Base-by-base conservation (phyloP, 176 grass and related monocot species). In the Musa itinerans region DNA sequence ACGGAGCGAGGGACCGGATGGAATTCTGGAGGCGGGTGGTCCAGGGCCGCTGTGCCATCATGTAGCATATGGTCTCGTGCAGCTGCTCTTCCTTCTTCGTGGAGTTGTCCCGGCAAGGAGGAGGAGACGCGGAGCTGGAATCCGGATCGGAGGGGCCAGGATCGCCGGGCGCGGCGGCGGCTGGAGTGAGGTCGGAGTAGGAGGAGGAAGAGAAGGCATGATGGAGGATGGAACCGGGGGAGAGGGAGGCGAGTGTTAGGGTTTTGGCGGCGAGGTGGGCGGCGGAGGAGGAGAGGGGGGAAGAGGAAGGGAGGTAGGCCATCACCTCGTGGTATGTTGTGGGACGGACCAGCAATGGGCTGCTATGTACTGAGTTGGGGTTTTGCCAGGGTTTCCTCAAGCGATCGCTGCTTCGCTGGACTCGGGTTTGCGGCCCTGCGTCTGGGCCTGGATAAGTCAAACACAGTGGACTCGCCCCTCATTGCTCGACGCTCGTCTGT, bases 21-120 rank as follows among this genome's bases (percentile, higher is more conserved):
- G 95, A 93, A 86, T 91, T 98, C 77, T 98, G 87, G 56, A 98
- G 88, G 6, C 95, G 95, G 53, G 95, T 98, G 15, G 90, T 98
- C 95, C 90, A 98, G 12, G 55, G 89, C 13, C 95, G 90, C 20
- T 73, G 83, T 0, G 86, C 78, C 86, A 98, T 98, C 90, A 98
- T 93, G 80, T 83, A 65, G n/a, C 89, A 84, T 58, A 98, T 84
- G 49, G 90, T 98, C 75, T 95, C 88, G 78, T 95, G 80, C 43
- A 90, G 84, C 3, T 72, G 84, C 74, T 91, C 88, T 50, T 74
- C 72, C 72, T 57, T 74, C 52, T 56, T 53, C 69, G 24, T 26
- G 75, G 58, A 5, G 6, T 23, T 65, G 0, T 4, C 68, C 20
- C 75, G 49, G 58, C 75, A 21, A 52, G 34, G 48, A 51, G 54